Base-by-base conservation (phyloP, 768 basidiomycete species). In the Pulveroboletus sp. region DNA sequence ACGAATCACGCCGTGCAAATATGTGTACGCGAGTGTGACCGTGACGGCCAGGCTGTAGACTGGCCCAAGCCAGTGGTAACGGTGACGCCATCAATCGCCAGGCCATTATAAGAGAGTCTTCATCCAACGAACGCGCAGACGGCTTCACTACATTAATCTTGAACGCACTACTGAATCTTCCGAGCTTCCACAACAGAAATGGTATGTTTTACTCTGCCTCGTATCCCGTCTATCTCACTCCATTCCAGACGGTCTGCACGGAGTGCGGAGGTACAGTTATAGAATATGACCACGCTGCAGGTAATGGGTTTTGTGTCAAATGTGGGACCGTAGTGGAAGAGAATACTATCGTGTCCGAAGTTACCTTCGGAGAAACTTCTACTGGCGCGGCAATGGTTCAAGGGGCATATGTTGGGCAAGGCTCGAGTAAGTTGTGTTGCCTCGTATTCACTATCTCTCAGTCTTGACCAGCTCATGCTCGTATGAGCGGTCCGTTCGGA, bases 351-450 rank as follows among this genome's bases (percentile, higher is more conserved):
- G 91, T 97, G 10, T 89, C 86, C 54, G 96, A 99, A 65, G 82
- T 99, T 47, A 83, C 85, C 1, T 99, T 99, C 58, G 92, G 93
- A n/a, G 96, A 99, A 74, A 88, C 89, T 5, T 80, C 86, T 11
- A 78, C 80, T 24, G 96, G 96, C 22, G 91, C 93, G 5, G 94
- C 95, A 2, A 90, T 97, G 76, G 94, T 96, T 2, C 89, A 94
- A 61, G 96, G 96, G 3, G 85, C 87, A 3, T 96, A 89, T 60
- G 92, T 99, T 12, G 89, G 81, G 0, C 86, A 90, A 60, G 89
- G 91, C 48, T 84, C 93, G 39, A 94, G 94, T 97, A 62, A 67
- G 89, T 80, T 13, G 43, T 17, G 0, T 37, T 17, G 7, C 47
- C 2, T 23, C 34, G 16, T n/a, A 9, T 27, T 24, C 29, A 20